Evolutionary conservation across 2,329 filamentous ascomycete species (phyloP), one percentile per base, ranked within the genome.

Genomic region (Xylariaceae sp.): DNA sequence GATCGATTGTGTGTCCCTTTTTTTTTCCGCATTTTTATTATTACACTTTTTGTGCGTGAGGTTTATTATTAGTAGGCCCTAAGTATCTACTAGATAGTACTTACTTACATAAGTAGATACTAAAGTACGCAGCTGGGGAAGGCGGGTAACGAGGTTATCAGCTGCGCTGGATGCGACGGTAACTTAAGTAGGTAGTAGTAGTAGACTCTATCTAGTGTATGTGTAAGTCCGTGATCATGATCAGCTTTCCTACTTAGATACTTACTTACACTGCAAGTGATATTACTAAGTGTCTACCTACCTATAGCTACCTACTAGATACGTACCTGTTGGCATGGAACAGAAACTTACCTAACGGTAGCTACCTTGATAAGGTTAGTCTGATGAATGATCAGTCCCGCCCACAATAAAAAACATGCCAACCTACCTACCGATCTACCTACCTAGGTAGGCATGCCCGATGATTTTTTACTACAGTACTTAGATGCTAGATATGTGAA

Each of bases 1-100:
- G 19, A 19, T 19, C 19, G 19, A 19, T 2, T 19, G 19, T 41
- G 39, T 41, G 39, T 19, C 39, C 39, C 26, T 41, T 41, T 19
- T 41, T 9, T 9, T 39, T 19, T 19, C 19, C 19, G 19, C 19
- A 19, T 19, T 19, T 19, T 19, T 19, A 19, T 30, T 49, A 46
- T 49, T 49, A 26, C 8, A 8, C 47, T 45, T 43, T 19, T 19
- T 19, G 19, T 35, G 51, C 51, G 54, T 19, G 35, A 56, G 45
- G 11, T 47, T 56, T 59, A 59, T 59, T 56, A 59, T 54, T 59
- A 59, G 53, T 11, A 37, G 8, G 3, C 35, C 35, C 35, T 19
- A 19, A 19, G 19, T 19, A 19, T 19, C 19, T 19, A 19, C 19
- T 19, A 19, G 19, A 19, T 19, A 19, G 19, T 19, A 19, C 19